Conservation (phyloP, 768 basidiomycete species). For the Plicaturopsis crispa region DNA sequence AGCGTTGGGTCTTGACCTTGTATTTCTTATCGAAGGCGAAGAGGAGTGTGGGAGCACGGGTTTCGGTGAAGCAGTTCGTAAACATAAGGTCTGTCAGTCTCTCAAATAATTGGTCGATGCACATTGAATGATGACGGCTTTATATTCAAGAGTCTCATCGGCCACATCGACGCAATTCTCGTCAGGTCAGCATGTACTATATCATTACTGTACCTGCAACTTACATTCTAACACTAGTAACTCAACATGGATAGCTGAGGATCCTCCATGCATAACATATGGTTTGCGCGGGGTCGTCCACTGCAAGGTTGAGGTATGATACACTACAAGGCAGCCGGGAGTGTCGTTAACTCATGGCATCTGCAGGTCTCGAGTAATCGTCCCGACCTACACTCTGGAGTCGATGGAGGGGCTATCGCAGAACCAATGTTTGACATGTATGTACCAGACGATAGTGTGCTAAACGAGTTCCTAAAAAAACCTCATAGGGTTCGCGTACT, state of each 20-base stretch:
- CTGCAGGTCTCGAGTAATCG: constrained; percentile 58
- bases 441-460: constrained; percentile 9
- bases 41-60: constrained; percentile 93
- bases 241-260: constrained; percentile 94
- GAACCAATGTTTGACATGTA: constrained; percentile 96
- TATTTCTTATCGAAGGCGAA: constrained; percentile 92
- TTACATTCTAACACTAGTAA: constrained; percentile 44
- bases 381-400: constrained; percentile 88
- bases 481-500: constrained; percentile 66
- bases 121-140: no score
- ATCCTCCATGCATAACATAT: constrained; percentile 89
- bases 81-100: constrained; percentile 75
- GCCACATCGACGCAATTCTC: constrained; percentile 82
- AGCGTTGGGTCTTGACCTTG: constrained; percentile 76
- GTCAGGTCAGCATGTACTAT: constrained; percentile 48
- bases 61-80: constrained; percentile 68
- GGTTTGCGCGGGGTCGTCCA: constrained; percentile 93
- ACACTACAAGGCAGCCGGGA: neutral
- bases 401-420: constrained; percentile 80
- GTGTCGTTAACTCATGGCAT: neutral
- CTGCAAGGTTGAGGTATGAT: constrained; percentile 61
- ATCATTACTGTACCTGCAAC: neutral
- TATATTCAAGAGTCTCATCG: constrained; percentile 60
- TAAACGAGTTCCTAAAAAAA: neutral
- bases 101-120: no score